Evolutionary conservation across 257 asterid genomes (phyloP), one percentile per base, ranked within the genome.

Genomic region (Voacanga thouarsii): DNA sequence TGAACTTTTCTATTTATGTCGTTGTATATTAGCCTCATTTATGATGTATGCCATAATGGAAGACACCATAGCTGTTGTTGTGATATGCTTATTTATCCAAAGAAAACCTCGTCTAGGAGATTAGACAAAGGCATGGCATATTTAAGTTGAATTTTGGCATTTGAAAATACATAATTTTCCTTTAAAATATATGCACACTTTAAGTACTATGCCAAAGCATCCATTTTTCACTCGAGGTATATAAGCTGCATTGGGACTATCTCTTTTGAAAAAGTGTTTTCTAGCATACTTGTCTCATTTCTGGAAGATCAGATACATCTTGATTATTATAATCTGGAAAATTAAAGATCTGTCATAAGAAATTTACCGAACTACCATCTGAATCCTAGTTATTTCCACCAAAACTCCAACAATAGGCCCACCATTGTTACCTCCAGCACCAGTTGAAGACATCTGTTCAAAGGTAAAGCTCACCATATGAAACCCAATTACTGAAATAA

Each of bases 11-110:
- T 67, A 6, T 14, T 39, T 67, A 28, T 33, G 43, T 33, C 45
- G 43, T 61, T 64, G 70, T 64, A 26, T 67, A 6, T 67, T 8
- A 61, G 71, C n/a, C 71, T 67, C 72, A 67, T 65, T 64, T 30
- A 7, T 67, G 49, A 41, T 18, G 4, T 67, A 33, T 67, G 28
- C 12, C 5, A 16, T 67, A 39, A 67, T 39, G 30, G 14, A 21
- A 55, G 9, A 15, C 39, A 37, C 45, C 6, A 28, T 26, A 60
- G 67, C 7, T 60, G 24, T 5, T 0, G 19, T 60, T 8, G 16
- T 59, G 33, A 10, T 59, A 60, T 26, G 51, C 14, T 47, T 47
- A 14, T 47, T 47, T 47, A 47, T 47, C 14, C 11, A 51, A 51
- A 16, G 12, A 51, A 51, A 51, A 14, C 15, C 14, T 5, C 0